A percentile compares a stretch with the other conserved stretches of the same genome.
phyloP scores from a whole-genome alignment of 306 rosid genomes.

The Boehmeria nivea region DNA sequence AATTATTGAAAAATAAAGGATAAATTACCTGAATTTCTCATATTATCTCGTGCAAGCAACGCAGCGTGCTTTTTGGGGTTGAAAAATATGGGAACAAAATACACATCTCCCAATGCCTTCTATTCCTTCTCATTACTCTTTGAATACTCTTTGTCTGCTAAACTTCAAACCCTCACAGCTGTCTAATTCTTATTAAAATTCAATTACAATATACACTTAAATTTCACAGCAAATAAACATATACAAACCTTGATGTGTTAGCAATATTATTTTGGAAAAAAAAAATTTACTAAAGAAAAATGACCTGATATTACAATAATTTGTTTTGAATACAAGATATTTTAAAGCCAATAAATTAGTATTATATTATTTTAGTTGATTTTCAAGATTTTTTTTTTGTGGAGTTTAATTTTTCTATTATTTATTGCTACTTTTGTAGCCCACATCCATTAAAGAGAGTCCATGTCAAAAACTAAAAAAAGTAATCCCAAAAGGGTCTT shows the following conservation, averaged over 20 bases:
- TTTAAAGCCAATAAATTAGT: no score
- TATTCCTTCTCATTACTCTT: constrained; percentile 13
- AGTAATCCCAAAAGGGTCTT: neutral
- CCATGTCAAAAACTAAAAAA: neutral
- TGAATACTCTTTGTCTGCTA: constrained; percentile 50
- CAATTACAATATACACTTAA: neutral
- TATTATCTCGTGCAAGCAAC: constrained; percentile 40
- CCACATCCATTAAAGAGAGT: neutral
- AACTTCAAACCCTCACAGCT: constrained; percentile 58
- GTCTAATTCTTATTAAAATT: constrained; percentile 23
- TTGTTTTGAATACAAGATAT: no score
- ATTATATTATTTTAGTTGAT: no score
- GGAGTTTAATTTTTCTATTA: no score
- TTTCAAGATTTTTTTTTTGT: neutral
- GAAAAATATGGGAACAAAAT: constrained; percentile 31
- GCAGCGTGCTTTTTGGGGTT: constrained; percentile 45
- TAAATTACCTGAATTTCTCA: no score
- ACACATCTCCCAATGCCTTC: constrained; percentile 35
- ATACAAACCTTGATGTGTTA: neutral
- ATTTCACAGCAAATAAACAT: neutral
- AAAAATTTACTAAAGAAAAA: no score
- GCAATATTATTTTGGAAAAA: neutral
- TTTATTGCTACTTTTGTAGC: no score
- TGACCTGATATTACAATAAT: neutral
- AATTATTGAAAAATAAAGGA: no score